Evolutionary conservation across 495 filamentous ascomycete species (phyloP).

Genomic region (Tuber indicum): DNA sequence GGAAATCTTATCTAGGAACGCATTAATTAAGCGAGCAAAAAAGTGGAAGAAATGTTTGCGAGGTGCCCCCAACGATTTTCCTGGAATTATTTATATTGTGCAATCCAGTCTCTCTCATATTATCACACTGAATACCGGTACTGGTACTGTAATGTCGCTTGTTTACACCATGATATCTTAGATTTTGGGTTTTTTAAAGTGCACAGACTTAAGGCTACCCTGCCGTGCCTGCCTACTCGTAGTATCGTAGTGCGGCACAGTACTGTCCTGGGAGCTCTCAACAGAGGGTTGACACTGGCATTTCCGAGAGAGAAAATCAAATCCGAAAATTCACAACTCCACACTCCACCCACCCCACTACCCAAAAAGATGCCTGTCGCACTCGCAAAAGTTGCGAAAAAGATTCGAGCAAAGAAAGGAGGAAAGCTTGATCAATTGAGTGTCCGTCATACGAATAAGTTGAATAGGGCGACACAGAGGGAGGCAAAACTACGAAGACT

Average conservation of each 20-base stretch:
- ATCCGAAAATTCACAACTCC: background rate
- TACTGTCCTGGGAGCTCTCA: no score
- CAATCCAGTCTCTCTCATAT: background rate
- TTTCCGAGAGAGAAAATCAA: background rate
- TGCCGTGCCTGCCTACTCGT: background rate
- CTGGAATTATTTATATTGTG: background rate
- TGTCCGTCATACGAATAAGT: slow-evolving; percentile 38
- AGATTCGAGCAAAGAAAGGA: slow-evolving; percentile 36
- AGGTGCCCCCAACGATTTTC: background rate
- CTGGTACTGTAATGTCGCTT: background rate
- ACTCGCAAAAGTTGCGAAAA: slow-evolving; percentile 37
- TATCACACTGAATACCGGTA: background rate
- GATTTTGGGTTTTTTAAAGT: background rate
- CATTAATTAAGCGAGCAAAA: background rate
- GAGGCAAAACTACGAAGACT: slow-evolving; percentile 36
- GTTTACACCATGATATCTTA: background rate
- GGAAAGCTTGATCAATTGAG: slow-evolving; percentile 34
- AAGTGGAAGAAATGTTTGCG: background rate
- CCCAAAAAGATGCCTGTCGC: slow-evolving; percentile 18
- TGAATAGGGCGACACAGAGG: slow-evolving; percentile 33
- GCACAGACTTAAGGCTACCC: background rate
- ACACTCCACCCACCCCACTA: background rate
- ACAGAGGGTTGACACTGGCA: no score
- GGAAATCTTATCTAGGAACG: background rate
- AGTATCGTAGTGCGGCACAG: no score